Percentiles rank a stretch among this genome's conserved stretches.
phyloP scores from a whole-genome alignment of 176 grass and related monocot species.

The Raddia distichophylla region DNA sequence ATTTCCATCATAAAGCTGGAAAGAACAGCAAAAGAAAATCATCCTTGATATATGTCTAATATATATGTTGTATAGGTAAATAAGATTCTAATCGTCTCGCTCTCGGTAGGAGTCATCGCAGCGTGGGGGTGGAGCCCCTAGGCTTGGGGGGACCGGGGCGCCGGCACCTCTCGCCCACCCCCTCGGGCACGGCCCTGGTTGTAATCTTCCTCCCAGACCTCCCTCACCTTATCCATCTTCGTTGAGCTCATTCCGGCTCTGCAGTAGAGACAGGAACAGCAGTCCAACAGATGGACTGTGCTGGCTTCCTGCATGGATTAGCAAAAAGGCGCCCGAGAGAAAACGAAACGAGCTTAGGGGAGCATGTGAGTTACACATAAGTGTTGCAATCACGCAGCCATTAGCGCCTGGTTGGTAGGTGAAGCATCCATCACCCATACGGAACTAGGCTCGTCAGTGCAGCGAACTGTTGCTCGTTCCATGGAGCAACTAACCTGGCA shows the following conservation, averaged over 20 bases:
- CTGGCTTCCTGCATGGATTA: constrained; percentile 25
- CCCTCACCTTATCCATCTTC: constrained; percentile 5
- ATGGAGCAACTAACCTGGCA: neutral
- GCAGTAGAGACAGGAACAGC: neutral
- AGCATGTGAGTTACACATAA: constrained; percentile 34
- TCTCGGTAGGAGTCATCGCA: too few species aligned
- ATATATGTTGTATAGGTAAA: too few species aligned
- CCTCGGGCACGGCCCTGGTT: too few species aligned
- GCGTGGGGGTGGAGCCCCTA: too few species aligned
- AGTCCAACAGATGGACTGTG: constrained; percentile 36
- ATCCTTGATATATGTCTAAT: too few species aligned
- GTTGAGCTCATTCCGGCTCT: constrained; percentile 14
- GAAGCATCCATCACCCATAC: constrained; percentile 17
- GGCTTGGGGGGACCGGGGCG: too few species aligned
- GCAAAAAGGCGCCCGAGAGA: neutral
- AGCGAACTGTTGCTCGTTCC: neutral
- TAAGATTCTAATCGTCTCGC: too few species aligned
- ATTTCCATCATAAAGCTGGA: too few species aligned
- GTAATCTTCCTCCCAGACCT: neutral
- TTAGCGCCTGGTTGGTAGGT: constrained; percentile 9
- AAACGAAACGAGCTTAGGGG: constrained; percentile 1
- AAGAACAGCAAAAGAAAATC: too few species aligned
- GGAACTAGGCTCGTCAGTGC: neutral
- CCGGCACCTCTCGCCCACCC: too few species aligned
- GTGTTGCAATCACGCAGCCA: neutral